Percentiles rank a stretch among this genome's conserved stretches.
Conservation (phyloP, 768 basidiomycete genomes). For the Rhizopogon salebrosus region DNA sequence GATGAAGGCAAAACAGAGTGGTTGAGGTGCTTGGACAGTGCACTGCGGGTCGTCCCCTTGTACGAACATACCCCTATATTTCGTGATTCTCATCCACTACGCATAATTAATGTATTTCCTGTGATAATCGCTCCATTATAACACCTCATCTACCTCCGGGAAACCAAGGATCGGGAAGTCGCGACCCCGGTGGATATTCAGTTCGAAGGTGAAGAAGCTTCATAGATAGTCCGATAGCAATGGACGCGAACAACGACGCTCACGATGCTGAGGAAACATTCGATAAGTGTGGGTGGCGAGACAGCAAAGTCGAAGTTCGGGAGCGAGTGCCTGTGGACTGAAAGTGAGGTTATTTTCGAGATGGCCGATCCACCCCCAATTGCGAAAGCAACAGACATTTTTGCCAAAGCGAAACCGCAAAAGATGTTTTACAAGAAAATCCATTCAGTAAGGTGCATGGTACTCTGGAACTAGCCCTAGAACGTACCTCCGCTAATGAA, state of each 20-base stretch:
- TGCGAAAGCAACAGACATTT: not conserved
- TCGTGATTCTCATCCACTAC: not conserved
- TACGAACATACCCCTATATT: not conserved
- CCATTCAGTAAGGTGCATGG: not conserved
- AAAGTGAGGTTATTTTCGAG: not conserved
- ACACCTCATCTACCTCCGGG: too few relatives aligned
- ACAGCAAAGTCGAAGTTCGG: not conserved
- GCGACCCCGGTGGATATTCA: conserved; percentile 30
- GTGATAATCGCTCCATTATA: too few relatives aligned
- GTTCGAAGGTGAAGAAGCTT: conserved; percentile 34
- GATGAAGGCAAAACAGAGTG: conserved; percentile 14
- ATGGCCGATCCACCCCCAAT: not conserved
- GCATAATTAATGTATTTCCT: too few relatives aligned
- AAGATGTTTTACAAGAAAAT: not conserved
- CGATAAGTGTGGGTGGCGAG: conserved; percentile 3
- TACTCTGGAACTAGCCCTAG: not conserved
- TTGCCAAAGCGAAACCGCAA: not conserved
- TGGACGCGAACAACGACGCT: conserved; percentile 25
- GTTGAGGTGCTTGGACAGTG: conserved; percentile 5
- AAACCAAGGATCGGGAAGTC: too few relatives aligned
- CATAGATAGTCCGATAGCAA: conserved; percentile 33
- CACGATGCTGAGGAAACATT: conserved; percentile 14
- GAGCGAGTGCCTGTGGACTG: not conserved
- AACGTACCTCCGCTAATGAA: not conserved
- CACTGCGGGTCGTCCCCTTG: not conserved